Evolutionary conservation across 495 filamentous ascomycete species (phyloP), one percentile per base, ranked within the genome.

Genomic region (Aspergillus sparsus): DNA sequence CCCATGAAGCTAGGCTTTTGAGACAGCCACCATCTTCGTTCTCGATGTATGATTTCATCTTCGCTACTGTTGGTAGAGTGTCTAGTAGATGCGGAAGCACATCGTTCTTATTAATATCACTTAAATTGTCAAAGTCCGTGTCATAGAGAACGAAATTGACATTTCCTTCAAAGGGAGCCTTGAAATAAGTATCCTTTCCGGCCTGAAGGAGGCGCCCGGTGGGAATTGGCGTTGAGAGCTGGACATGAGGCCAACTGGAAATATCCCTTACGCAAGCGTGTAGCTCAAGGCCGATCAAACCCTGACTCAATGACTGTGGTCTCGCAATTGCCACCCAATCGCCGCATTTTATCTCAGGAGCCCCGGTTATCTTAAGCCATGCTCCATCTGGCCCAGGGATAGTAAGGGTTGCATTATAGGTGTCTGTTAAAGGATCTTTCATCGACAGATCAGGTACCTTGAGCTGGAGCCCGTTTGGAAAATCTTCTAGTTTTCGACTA

Each of bases 401-500:
- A 9, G 12, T 47, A 13, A 53, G 18, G 11, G 37, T 15, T 2
- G 37, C 58, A 18, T 39, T 11, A 33, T 51, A 21, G 49, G 9
- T 12, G 15, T 15, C 37, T 31, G 10, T n/a, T 18, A 2, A 13
- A 21, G 6, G 8, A 7, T 31, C 7, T 8, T 11, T 37, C 15
- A 27, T 41, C 4, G 83, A 34, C 27, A 39, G 32, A 37, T 63
- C 50, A 12, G 91, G 90, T n/a, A 93, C 85, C 54, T 72, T 78
- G n/a, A 93, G 74, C 36, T 79, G 81, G 65, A 93, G 81, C 0
- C 91, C 89, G 27, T 68, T 78, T 1, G 91, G 91, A 61, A 90
- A 87, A 45, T 88, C 83, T 37, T 78, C 68, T 36, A 92, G 72
- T 15, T 61, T 57, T 0, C 64, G 61, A 12, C 54, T n/a, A 6